Evolutionary conservation across 441 rosid genomes (phyloP).

Genomic region (Kokia cookei): DNA sequence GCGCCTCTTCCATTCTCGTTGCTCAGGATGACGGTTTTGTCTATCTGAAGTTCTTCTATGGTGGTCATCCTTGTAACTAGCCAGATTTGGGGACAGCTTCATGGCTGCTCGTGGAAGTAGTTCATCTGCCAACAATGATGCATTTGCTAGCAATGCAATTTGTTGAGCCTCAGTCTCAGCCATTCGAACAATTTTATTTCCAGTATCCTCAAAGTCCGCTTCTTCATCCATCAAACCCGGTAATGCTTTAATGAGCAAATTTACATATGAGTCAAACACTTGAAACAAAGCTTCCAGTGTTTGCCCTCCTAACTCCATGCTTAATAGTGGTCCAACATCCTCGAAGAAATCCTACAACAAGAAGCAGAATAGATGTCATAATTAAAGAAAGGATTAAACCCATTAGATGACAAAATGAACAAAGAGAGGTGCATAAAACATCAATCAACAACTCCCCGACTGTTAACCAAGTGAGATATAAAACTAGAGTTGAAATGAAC

Average conservation of each 20-base stretch:
- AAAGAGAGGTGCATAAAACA: neutral
- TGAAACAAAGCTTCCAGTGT: slow-evolving; percentile 90
- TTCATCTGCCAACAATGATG: slow-evolving; percentile 95
- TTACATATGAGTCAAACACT: slow-evolving; percentile 89
- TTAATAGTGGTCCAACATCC: slow-evolving; percentile 93
- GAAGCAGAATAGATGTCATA: slow-evolving; percentile 2
- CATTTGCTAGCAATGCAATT: slow-evolving; percentile 95
- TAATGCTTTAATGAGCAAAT: slow-evolving; percentile 84
- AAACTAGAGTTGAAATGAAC: neutral
- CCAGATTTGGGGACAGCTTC: slow-evolving; percentile 75
- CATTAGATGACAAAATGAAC: neutral
- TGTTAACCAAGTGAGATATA: neutral
- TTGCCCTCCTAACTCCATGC: slow-evolving; percentile 98
- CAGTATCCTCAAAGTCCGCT: slow-evolving; percentile 69
- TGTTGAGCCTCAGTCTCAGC: slow-evolving; percentile 96
- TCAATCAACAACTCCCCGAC: neutral
- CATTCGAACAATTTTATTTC: slow-evolving; percentile 81
- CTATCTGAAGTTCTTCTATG: slow-evolving; percentile 73
- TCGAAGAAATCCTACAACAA: slow-evolving; percentile 85
- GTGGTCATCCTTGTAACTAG: slow-evolving; percentile 57
- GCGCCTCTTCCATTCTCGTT: slow-evolving; percentile 97
- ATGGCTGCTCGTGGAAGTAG: slow-evolving; percentile 97
- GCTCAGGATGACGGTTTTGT: slow-evolving; percentile 97
- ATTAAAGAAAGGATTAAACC: neutral
- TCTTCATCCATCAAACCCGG: slow-evolving; percentile 95